A percentile compares a stretch with the other conserved stretches of the same genome.
Conservation (phyloP, 495 filamentous ascomycete species). For the Sabuloglossum arenarium region DNA sequence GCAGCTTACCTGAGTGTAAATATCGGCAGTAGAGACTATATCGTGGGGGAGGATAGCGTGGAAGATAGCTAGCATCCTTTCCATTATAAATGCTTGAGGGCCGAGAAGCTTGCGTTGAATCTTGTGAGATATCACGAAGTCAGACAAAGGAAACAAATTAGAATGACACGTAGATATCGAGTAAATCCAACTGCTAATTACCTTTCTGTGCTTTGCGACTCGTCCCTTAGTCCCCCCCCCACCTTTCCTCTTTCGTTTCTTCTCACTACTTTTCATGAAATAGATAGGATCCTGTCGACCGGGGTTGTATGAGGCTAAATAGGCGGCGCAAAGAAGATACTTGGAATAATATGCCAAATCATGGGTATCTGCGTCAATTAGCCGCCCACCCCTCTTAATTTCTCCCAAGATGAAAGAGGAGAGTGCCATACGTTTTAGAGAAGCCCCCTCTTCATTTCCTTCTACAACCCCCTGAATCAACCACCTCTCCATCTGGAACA, state of each 20-base stretch:
- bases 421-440: background rate
- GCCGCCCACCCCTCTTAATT: background rate
- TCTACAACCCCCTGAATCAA: conserved; percentile 18
- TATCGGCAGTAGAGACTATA: conserved; percentile 28
- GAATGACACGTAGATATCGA: background rate
- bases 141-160: background rate
- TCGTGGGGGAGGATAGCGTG: conserved; percentile 53
- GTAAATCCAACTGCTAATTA: background rate
- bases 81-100: conserved; percentile 64
- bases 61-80: conserved; percentile 76
- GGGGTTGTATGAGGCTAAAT: conserved; percentile 79
- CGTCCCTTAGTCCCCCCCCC: conserved; percentile 14
- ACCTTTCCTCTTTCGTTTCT: conserved; percentile 25
- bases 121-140: conserved; percentile 5
- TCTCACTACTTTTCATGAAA: conserved; percentile 64
- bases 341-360: conserved; percentile 62
- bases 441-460: background rate
- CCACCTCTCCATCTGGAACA: conserved; percentile 58
- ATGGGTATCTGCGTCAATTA: conserved; percentile 6
- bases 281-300: conserved; percentile 54
- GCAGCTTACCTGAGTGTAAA: conserved; percentile 17
- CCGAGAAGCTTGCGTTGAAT: conserved; percentile 50
- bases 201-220: conserved; percentile 9
- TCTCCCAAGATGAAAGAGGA: background rate
- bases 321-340: conserved; percentile 65